Evolutionary conservation across 106 monocot species (phyloP), one percentile per base, ranked within the genome.

Genomic region (Phalaenopsis aphrodite): DNA sequence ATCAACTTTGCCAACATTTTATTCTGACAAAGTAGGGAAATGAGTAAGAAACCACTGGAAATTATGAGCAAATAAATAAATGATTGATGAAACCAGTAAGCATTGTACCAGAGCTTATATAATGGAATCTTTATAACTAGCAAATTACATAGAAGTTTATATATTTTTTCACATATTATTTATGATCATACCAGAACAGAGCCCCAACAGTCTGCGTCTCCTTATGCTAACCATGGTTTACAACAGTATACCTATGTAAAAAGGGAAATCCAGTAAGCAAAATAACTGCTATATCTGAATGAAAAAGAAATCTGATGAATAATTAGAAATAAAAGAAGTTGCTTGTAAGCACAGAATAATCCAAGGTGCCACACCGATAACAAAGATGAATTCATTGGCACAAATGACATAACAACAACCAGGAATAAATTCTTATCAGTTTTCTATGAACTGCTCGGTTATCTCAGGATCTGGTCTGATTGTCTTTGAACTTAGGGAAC

Each of bases 191-290:
- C 76, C 76, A 49, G 76, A 48, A 49, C 76, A 76, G 42, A 76
- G 48, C 12, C 76, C 76, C 48, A 76, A 49, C 49, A 76, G 24
- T 49, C 76, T 47, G 23, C 76, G 76, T 76, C 76, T 76, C 49
- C 76, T 76, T 14, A 76, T 15, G 76, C 76, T 76, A 76, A 76
- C 76, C 76, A 76, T 76, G 46, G 49, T 49, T 49, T 12, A 49
- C 24, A 74, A 36, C 18, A 49, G 18, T 76, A 7, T 48, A 11
- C 76, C 49, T 76, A 3, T 76, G 76, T 14, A 45, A 76, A 6
- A 76, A 76, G 76, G 30, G 17, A 49, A 52, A 49, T 2, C 10
- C 11, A 49, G 24, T 76, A 47, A 49, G 43, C 74, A 74, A 43
- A 71, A 74, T n/a, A 43, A 74, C 52, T 52, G 12, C 12, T 52